Base-by-base conservation (phyloP, 495 filamentous ascomycete species). In the Daldinia caldariorum region DNA sequence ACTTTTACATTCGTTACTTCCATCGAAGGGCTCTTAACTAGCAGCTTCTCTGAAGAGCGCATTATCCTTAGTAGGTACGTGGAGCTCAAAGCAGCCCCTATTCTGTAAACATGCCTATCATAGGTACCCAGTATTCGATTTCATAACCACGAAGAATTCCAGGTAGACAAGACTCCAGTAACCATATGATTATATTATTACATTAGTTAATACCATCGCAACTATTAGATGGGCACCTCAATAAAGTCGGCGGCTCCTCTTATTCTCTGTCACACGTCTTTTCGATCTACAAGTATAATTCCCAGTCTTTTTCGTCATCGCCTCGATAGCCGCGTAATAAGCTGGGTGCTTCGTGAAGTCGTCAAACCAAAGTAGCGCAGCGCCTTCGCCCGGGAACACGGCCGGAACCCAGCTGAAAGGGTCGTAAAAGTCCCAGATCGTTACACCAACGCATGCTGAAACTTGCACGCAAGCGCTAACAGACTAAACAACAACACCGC, bases 371-470 rank as follows among this genome's bases (percentile, higher is more conserved):
- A 87, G 79, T 34, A 79, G 69, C 4, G 85, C 83, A 3, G 79
- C 83, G 8, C 86, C 88, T 34, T 85, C 70, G 13, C 87, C 87
- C 0, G 80, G 63, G 71, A 90, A 90, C 0, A 80, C 79, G 29
- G 71, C 69, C 0, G 88, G 87, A 16, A 91, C 81, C 89, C 88
- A 91, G 72, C 51, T 84, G 83, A 81, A 88, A 79, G 37, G 79
- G 45, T 85, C 83, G 37, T 79, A 79, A 39, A 79, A 84, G 61
- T 83, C 90, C 91, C 90, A 92, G 26, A 89, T 81, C 6, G 89
- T 92, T 32, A 92, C 80, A 5, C 90, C 91, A 3, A 91, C 83
- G 71, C 91, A 94, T 0, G 76, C 70, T n/a, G 79, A 58, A 0
- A 86, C 82, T 54, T 84, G 79, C 16, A 88, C 69, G 69, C 91